These are phyloP conservation scores for Aristolochia contorta DNA, from an alignment of 164 flowering plant species.

Conservation along the genomic window DNA sequence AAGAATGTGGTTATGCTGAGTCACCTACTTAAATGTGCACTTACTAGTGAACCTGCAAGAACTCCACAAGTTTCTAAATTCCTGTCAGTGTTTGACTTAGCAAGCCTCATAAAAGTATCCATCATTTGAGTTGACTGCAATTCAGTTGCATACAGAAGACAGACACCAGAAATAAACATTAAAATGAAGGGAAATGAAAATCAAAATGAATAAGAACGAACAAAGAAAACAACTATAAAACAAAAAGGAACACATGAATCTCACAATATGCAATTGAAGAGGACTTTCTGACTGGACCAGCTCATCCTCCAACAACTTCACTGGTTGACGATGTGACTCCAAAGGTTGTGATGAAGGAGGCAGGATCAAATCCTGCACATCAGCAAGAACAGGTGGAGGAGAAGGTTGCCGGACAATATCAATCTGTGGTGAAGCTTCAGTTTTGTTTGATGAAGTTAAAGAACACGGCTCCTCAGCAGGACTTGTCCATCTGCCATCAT, in stretches of 20 bases:
- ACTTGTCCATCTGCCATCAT: constrained; percentile 22
- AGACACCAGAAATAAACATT: not conserved
- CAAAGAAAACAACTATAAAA: not conserved
- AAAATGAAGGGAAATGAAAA: not conserved
- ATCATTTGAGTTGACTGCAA: constrained; percentile 75
- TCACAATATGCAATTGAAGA: constrained; percentile 77
- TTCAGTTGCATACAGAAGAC: not conserved
- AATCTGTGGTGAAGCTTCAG: constrained; percentile 27
- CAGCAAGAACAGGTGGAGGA: constrained; percentile 92
- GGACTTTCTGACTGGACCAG: constrained; percentile 52
- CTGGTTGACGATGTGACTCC: constrained; percentile 30
- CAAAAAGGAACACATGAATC: constrained; percentile 14
- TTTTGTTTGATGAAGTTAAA: constrained; percentile 51
- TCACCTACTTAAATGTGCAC: constrained; percentile 11
- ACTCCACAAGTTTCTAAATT: constrained; percentile 95
- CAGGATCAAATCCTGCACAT: constrained; percentile 78
- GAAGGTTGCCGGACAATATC: constrained; percentile 73
- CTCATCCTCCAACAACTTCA: constrained; percentile 31
- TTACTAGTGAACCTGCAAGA: constrained; percentile 93
- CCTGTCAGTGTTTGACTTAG: constrained; percentile 72
- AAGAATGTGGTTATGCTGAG: not conserved
- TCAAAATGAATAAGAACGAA: not conserved
- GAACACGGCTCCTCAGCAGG: constrained; percentile 38
- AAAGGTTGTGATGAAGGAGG: constrained; percentile 29
- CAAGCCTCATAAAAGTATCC: constrained; percentile 85